phyloP scores from a whole-genome alignment of 129 eudicot species.

The Escallonia rubra region DNA sequence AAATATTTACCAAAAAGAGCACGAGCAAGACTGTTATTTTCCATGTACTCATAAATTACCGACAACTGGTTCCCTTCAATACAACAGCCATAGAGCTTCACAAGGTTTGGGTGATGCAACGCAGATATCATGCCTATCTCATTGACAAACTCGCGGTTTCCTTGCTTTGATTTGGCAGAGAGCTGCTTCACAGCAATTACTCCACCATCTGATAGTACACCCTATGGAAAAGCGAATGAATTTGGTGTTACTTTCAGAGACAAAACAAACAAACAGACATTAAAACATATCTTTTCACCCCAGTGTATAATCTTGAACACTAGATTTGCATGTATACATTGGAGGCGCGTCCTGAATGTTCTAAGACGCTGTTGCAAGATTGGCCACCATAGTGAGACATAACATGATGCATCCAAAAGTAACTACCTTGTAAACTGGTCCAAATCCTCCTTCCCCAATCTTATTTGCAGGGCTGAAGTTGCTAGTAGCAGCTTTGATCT shows the following conservation, averaged over 20 bases:
- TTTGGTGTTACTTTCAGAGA: background rate
- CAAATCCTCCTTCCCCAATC: conserved; percentile 64
- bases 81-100: conserved; percentile 47
- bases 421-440: conserved; percentile 51
- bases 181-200: conserved; percentile 53
- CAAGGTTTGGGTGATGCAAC: conserved; percentile 55
- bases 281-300: background rate
- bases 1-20: conserved; percentile 45
- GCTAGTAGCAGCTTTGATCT: conserved; percentile 44
- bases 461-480: conserved; percentile 40
- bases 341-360: background rate
- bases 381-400: background rate
- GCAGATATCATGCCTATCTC: conserved; percentile 68
- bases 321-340: too few relatives aligned
- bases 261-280: too few relatives aligned
- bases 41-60: too few relatives aligned
- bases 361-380: background rate
- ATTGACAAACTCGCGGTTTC: conserved; percentile 53
- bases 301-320: background rate
- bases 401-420: background rate
- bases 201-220: conserved; percentile 35
- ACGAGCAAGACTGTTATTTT: too few relatives aligned
- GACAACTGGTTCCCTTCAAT: conserved; percentile 47
- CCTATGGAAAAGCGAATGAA: conserved; percentile 15
- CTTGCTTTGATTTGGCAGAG: conserved; percentile 52